Conservation (phyloP, 331 rosid species). For the Rhamnella rubrinervis region DNA sequence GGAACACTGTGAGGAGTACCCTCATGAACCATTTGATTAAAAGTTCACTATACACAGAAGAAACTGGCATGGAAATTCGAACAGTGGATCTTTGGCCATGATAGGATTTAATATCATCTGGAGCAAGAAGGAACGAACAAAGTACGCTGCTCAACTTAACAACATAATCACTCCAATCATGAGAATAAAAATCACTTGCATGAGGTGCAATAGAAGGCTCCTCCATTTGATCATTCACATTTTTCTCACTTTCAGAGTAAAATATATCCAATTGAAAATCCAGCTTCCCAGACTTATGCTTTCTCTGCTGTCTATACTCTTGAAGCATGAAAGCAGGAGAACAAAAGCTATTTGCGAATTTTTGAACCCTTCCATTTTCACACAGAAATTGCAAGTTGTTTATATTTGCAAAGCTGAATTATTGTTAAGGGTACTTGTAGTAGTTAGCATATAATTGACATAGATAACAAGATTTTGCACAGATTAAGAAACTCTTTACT, state of each 20-base stretch:
- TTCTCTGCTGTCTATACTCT: slow-evolving; percentile 54
- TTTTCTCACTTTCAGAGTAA: slow-evolving; percentile 38
- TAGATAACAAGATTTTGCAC: slow-evolving; percentile 21
- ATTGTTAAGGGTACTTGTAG: slow-evolving; percentile 53
- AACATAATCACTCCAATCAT: slow-evolving; percentile 71
- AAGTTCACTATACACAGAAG: slow-evolving; percentile 64
- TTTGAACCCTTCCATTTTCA: slow-evolving; percentile 92
- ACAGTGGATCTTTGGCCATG: slow-evolving; percentile 52
- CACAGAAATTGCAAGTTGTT: slow-evolving; percentile 86
- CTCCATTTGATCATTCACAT: slow-evolving; percentile 27
- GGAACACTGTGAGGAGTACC: slow-evolving; percentile 73
- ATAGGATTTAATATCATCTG: slow-evolving; percentile 56
- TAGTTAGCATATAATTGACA: not conserved
- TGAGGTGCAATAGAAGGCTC: slow-evolving; percentile 43
- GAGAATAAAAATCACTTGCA: slow-evolving; percentile 44
- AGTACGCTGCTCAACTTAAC: slow-evolving; percentile 66
- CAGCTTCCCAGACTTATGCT: slow-evolving; percentile 38
- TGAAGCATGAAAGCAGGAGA: slow-evolving; percentile 88
- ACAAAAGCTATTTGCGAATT: slow-evolving; percentile 94
- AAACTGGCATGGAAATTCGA: slow-evolving; percentile 53
- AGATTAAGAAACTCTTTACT: slow-evolving; percentile 19
- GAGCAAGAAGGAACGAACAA: slow-evolving; percentile 80
- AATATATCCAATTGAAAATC: slow-evolving; percentile 34
- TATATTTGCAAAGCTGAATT: slow-evolving; percentile 68
- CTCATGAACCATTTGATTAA: slow-evolving; percentile 84